Evolutionary conservation across 2,329 filamentous ascomycete species (phyloP), one percentile per base, ranked within the genome.

Genomic region (Calonectria ilicicola): DNA sequence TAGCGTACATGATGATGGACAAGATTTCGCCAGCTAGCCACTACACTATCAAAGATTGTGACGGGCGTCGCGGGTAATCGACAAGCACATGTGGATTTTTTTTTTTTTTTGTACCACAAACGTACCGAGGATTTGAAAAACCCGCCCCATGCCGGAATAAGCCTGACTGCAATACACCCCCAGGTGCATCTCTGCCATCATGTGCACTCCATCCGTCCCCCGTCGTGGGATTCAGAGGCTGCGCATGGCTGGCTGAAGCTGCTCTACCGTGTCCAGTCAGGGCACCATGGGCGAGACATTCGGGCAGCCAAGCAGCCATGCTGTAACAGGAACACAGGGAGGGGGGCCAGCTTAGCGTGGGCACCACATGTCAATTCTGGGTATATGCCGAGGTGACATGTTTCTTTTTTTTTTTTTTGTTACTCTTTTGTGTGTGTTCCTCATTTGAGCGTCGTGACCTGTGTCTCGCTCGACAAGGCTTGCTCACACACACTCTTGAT

Each of bases 321-420:
- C 49, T 38, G 32, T 21, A 26, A 26, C 29, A 62, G 32, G 29
- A 26, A 26, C 29, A 62, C 38, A 23, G 64, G 26, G 56, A 60
- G 47, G 38, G 29, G 53, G 42, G 8, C 17, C 8, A 17, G 27
- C 29, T 29, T 35, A 35, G 44, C 23, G 23, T 51, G 26, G 40
- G 15, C 21, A 67, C 69, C 53, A 67, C 69, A 71, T 71, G 65
- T 65, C 56, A 66, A 67, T 23, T 3, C 44, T 23, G 2, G 23
- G 32, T n/a, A 47, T 10, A 49, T 71, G 65, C 69, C 69, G 69
- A 71, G 69, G 69, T 21, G 64, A 27, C 35, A 58, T 67, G 12
- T 58, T 47, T 35, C 46, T 68, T 26, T 49, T 44, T 12, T 10
- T 49, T 68, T 26, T 49, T 44, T 12, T 10, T 49, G 21, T 26